These are phyloP conservation scores for Agrocybe pediades DNA, from an alignment of 768 basidiomycete species.

Conservation along the genomic window DNA sequence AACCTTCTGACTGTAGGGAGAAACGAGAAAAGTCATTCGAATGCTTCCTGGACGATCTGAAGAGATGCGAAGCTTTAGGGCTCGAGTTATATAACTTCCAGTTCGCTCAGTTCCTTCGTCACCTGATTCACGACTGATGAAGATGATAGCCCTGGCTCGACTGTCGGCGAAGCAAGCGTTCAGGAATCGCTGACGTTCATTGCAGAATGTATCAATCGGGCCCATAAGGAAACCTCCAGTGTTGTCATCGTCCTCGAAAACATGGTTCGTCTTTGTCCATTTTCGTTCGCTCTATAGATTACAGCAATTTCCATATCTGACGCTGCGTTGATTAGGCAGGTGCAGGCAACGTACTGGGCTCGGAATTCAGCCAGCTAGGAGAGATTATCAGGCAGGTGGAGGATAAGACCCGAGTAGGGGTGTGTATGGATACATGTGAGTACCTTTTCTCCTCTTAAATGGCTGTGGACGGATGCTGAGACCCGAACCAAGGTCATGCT, in stretches of 20 bases:
- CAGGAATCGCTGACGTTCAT: slow-evolving; percentile 65
- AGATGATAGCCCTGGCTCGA: slow-evolving; percentile 68
- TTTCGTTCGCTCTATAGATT: not conserved
- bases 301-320: not conserved
- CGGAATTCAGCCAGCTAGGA: slow-evolving; percentile 65
- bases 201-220: slow-evolving; percentile 73
- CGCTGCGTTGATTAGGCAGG: slow-evolving; percentile 59
- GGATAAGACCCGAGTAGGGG: slow-evolving; percentile 75
- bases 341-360: slow-evolving; percentile 76
- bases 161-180: slow-evolving; percentile 66
- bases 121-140: not conserved
- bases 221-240: slow-evolving; percentile 57
- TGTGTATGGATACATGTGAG: slow-evolving; percentile 86
- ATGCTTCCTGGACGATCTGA: slow-evolving; percentile 84
- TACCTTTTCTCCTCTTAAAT: not conserved
- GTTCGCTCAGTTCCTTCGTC: slow-evolving; percentile 43
- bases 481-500: slow-evolving; percentile 69
- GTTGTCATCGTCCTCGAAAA: slow-evolving; percentile 79
- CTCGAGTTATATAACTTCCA: slow-evolving; percentile 83
- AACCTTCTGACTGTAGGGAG: slow-evolving; percentile 33
- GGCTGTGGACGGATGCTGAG: not conserved
- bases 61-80: slow-evolving; percentile 76
- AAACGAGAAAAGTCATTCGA: slow-evolving; percentile 73
- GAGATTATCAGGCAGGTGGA: slow-evolving; percentile 70
- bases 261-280: slow-evolving; percentile 59